Base-by-base conservation (phyloP, 306 rosid species). In the Pterocarpus santalinus region DNA sequence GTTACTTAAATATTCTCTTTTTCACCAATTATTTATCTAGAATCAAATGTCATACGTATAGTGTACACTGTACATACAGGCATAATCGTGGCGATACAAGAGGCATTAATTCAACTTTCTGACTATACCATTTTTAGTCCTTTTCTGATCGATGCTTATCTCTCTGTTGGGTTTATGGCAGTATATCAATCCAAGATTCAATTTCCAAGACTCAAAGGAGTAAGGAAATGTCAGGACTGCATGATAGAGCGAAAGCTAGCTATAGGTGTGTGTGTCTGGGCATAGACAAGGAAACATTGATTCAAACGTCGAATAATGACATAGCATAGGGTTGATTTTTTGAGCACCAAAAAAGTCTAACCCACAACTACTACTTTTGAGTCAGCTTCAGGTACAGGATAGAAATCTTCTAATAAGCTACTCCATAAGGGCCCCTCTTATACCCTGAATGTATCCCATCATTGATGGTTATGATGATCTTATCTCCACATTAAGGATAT, bases 391-490 rank as follows among this genome's bases (percentile, higher is more conserved):
- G 74, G 78, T 62, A 22, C 78, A 47, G 38, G 79, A 75, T 63
- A 66, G 64, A 80, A 67, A 72, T 65, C 77, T 74, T 80, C 72
- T 79, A 57, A 17, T 68, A 80, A 76, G 28, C 28, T 22, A 22
- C 28, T 22, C 28, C 28, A 22, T 22, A 22, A 80, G 88, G 79
- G 16, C 77, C 85, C 77, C 71, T 55, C 78, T 38, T 72, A 55
- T 83, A 81, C 78, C 89, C 83, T 83, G 80, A 82, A 82, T 80
- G 75, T 67, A 68, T 39, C 87, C 89, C 85, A 89, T 83, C 83
- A 78, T 87, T 74, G 71, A 65, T 84, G 74, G 46, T 49, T 80
- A 69, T 53, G 22, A 79, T 81, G 38, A 65, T 76, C 91, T 87
- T 87, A 85, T 87, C 88, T 64, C 73, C 81, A n/a, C 34, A 75